A percentile compares a stretch with the other conserved stretches of the same genome.
Conservation (phyloP, 2,329 filamentous ascomycete species). For the Chaetomiaceae sp. region DNA sequence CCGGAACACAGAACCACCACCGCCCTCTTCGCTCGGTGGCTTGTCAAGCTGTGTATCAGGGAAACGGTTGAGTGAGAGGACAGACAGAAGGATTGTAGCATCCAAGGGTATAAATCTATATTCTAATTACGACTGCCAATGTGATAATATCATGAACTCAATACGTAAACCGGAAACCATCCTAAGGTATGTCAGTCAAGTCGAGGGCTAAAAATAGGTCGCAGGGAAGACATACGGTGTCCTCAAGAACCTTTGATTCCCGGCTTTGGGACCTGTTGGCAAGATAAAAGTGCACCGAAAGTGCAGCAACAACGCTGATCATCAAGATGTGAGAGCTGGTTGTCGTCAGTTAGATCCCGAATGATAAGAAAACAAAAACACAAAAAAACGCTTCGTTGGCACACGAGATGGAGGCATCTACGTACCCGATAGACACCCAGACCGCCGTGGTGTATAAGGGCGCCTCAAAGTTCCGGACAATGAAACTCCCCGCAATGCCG, state of each 20-base stretch:
- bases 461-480: constrained; percentile 22
- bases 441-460: constrained; percentile 22
- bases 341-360: constrained; percentile 4
- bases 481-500: constrained; percentile 24
- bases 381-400: too few relatives aligned
- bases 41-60: too few relatives aligned
- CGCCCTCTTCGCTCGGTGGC: too few relatives aligned
- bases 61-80: too few relatives aligned
- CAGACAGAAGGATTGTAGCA: too few relatives aligned
- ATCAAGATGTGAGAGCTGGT: constrained; percentile 22
- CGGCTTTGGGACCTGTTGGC: constrained; percentile 17
- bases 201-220: background rate
- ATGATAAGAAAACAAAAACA: too few relatives aligned
- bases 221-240: constrained; percentile 16
- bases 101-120: too few relatives aligned
- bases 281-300: constrained; percentile 21
- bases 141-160: too few relatives aligned
- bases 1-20: too few relatives aligned
- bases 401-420: background rate
- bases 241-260: constrained; percentile 14
- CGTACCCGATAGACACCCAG: constrained; percentile 24
- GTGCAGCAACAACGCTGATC: constrained; percentile 17
- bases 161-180: constrained; percentile 21
- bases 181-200: constrained; percentile 5
- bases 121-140: too few relatives aligned